phyloP scores from a whole-genome alignment of 1,284 basidiomycete species.

The Trichosporon sp. region DNA sequence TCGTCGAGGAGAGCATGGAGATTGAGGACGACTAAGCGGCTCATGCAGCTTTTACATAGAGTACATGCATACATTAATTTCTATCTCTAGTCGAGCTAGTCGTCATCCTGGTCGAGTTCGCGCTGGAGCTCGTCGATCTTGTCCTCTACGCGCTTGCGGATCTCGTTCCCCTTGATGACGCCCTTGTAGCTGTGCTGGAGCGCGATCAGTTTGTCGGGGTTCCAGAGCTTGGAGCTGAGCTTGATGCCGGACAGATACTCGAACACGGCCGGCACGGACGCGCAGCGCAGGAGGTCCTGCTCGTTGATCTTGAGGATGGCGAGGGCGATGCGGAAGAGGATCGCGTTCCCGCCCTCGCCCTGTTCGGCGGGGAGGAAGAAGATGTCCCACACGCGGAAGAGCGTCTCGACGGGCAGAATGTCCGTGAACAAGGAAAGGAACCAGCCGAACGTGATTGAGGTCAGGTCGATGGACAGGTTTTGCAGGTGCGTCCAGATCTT shows the following conservation, averaged over 20 bases:
- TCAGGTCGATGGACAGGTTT: slow-evolving; percentile 81
- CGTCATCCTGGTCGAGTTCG: slow-evolving; percentile 14
- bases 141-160: neutral
- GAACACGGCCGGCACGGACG: slow-evolving; percentile 82
- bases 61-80: slow-evolving; percentile 14
- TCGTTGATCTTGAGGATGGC: slow-evolving; percentile 83
- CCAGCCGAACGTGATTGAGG: slow-evolving; percentile 97
- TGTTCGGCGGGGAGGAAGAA: slow-evolving; percentile 72
- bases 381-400: slow-evolving; percentile 93
- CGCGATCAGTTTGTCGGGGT: slow-evolving; percentile 83
- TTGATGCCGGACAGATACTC: slow-evolving; percentile 74
- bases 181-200: slow-evolving; percentile 50
- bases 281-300: slow-evolving; percentile 75
- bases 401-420: slow-evolving; percentile 89
- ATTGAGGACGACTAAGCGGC: slow-evolving; percentile 15
- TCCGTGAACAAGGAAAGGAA: slow-evolving; percentile 96
- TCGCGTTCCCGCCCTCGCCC: slow-evolving; percentile 67
- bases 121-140: slow-evolving; percentile 13
- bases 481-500: slow-evolving; percentile 74
- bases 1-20: slow-evolving; percentile 16
- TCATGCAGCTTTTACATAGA: neutral
- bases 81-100: too few species aligned
- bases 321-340: slow-evolving; percentile 86
- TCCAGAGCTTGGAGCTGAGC: slow-evolving; percentile 81
- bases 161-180: slow-evolving; percentile 30